Conservation (phyloP, 257 asterid species). For the Solanum infundibuliforme region DNA sequence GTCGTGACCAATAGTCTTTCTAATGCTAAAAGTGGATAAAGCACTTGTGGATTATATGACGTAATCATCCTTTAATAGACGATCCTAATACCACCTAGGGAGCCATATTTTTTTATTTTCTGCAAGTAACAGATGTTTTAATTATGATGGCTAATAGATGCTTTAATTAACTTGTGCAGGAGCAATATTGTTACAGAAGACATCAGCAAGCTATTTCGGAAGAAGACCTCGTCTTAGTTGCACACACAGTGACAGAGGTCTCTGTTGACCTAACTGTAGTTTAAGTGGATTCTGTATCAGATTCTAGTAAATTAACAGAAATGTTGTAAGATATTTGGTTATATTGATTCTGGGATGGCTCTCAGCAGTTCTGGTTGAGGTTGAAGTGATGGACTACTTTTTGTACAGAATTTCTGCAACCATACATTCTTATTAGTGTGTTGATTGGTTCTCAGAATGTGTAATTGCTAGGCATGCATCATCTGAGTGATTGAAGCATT, state of each 20-base stretch:
- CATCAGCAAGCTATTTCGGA: slow-evolving; percentile 69
- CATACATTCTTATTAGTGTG: background rate
- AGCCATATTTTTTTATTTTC: background rate
- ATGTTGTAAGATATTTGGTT: background rate
- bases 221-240: slow-evolving; percentile 36
- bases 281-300: background rate
- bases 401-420: background rate
- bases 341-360: background rate
- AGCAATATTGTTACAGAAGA: slow-evolving; percentile 88
- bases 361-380: background rate
- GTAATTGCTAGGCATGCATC: background rate
- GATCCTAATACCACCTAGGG: background rate
- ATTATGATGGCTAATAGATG: background rate
- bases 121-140: background rate
- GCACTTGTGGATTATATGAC: background rate
- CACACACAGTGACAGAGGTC: background rate
- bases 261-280: background rate
- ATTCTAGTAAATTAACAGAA: background rate
- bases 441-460: background rate
- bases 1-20: background rate
- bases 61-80: background rate
- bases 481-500: background rate
- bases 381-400: background rate
- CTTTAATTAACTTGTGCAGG: slow-evolving; percentile 31
- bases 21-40: background rate